Evolutionary conservation across 805 yeast species (phyloP), one percentile per base, ranked within the genome.

Genomic region (Saccharomycopsis fermentans): DNA sequence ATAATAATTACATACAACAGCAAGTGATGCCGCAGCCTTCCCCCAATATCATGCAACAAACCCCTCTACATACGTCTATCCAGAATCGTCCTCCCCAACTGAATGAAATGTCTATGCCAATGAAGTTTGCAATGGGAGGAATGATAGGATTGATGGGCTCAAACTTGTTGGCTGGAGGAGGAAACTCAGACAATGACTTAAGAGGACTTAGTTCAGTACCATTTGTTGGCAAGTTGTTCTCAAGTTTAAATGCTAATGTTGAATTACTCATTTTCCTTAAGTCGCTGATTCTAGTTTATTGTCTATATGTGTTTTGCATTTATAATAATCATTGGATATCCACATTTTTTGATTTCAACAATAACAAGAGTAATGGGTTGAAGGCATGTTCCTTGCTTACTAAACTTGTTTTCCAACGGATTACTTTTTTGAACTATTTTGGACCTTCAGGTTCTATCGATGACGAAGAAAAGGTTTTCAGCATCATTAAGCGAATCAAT

Each of bases 71-170:
- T 16, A 21, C 47, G 6, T 50, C 32, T 16, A 48, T n/a, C 2
- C 48, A 21, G 19, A 55, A 52, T 9, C 59, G 40, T 19, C 55
- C 40, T 3, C 39, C 14, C 16, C 14, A 32, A 6, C 40, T 51
- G 17, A 48, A 57, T 34, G 37, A 26, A 6, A 57, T 59, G 62
- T 19, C 56, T 35, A 26, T 54, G 43, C 62, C 62, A 37, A 52
- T 57, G 57, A 51, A 59, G 27, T 26, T 59, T 51, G 57, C 57
- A 12, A 27, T 57, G 37, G 60, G 62, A 4, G 55, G 58, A 16
- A 50, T 59, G 58, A 48, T 53, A 14, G 54, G 52, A 2, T 35
- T 59, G 56, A 58, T 58, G 19, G 62, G 59, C 3, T 19, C 21
- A 35, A 43, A 48, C n/a, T 27, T 59, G n/a, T 39, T 59, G 21